These are phyloP conservation scores for Rhododendron ferrugineum DNA, from an alignment of 148 eudicot genomes.

Conservation along the genomic window DNA sequence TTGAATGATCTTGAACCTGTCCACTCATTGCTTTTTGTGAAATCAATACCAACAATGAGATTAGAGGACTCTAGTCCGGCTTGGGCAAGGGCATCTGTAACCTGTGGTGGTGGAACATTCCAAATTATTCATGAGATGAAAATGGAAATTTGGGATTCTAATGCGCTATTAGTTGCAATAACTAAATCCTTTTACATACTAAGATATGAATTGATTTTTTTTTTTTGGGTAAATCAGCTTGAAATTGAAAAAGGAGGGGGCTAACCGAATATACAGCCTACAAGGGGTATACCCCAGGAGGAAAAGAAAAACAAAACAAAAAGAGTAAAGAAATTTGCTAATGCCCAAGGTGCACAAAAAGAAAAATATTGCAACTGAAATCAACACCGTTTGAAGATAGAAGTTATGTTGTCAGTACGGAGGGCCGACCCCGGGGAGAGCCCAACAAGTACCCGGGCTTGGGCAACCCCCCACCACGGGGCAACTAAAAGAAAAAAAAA, in stretches of 20 bases:
- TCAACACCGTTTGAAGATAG: neutral
- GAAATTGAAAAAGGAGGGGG: no score
- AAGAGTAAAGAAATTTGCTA: no score
- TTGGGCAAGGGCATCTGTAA: slow-evolving; percentile 53
- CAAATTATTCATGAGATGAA: neutral
- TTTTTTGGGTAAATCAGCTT: no score
- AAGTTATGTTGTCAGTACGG: neutral
- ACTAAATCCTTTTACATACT: neutral
- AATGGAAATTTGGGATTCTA: neutral
- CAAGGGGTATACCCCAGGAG: no score
- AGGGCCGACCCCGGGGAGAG: no score
- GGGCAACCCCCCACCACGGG: no score
- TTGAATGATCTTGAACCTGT: slow-evolving; percentile 73
- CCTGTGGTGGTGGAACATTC: slow-evolving; percentile 29
- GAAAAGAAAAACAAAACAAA: no score
- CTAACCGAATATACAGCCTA: no score
- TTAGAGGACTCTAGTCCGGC: slow-evolving; percentile 88
- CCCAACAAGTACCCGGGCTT: no score
- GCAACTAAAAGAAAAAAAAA: no score
- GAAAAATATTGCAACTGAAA: neutral
- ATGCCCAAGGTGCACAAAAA: neutral
- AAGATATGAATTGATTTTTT: neutral
- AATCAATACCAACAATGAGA: slow-evolving; percentile 81
- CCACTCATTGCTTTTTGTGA: slow-evolving; percentile 96
- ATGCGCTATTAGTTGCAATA: neutral